A percentile compares a stretch with the other conserved stretches of the same genome.
Conservation (phyloP, 495 filamentous ascomycete genomes). For the Sordaria brevicollis region DNA sequence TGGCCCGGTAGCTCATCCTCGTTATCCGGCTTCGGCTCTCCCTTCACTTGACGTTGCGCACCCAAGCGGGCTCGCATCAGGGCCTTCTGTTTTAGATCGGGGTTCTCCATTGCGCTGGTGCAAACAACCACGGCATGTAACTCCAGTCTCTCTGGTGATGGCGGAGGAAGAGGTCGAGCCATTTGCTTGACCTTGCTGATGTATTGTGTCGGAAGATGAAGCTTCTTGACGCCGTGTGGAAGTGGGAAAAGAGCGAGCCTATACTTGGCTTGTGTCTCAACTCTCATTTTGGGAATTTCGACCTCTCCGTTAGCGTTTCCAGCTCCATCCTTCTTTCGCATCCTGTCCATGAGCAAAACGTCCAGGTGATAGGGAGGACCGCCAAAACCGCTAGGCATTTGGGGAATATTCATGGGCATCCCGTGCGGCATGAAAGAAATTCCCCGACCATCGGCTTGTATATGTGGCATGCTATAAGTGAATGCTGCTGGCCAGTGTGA, state of each 20-base stretch:
- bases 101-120: constrained; percentile 82
- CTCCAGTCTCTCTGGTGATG: constrained; percentile 64
- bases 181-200: constrained; percentile 87
- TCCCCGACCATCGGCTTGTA: not conserved
- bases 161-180: constrained; percentile 50
- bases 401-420: not conserved
- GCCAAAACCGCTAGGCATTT: not conserved
- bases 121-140: constrained; percentile 74
- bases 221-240: constrained; percentile 59
- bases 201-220: constrained; percentile 79
- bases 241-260: constrained; percentile 62
- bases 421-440: not conserved
- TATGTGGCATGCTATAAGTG: not conserved
- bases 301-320: not conserved
- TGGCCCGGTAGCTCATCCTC: constrained; percentile 56
- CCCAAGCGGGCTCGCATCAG: constrained; percentile 49
- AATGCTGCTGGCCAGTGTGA: not conserved
- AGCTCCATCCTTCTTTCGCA: not conserved
- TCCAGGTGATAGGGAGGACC: not conserved
- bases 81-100: constrained; percentile 49
- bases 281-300: constrained; percentile 59
- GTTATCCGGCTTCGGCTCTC: constrained; percentile 17
- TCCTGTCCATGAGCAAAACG: not conserved
- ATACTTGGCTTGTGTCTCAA: constrained; percentile 89
- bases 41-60: not conserved